Conservation (phyloP, 441 rosid species). For the Populus hybrid region DNA sequence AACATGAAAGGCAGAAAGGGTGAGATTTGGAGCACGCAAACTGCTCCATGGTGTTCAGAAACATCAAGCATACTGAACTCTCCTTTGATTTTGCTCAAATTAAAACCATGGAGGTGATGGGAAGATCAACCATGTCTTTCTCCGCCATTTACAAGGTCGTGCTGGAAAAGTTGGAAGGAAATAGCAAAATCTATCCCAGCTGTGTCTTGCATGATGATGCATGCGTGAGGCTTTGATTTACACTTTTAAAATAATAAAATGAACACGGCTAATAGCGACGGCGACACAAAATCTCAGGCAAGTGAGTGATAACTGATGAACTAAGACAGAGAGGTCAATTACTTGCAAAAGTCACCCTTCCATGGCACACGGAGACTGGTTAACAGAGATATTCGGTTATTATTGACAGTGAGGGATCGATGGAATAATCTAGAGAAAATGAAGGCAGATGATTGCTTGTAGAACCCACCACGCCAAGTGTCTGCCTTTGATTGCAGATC, state of each 20-base stretch:
- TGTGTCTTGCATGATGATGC: background rate
- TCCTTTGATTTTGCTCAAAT: background rate
- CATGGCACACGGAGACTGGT: background rate
- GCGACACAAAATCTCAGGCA: background rate
- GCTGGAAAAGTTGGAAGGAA: background rate
- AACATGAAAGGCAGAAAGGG: too few species aligned
- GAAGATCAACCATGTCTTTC: background rate
- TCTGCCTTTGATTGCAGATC: background rate
- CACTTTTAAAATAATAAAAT: background rate
- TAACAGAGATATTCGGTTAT: too few species aligned
- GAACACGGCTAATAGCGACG: background rate
- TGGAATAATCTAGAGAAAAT: too few species aligned
- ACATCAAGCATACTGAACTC: too few species aligned
- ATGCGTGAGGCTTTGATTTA: background rate
- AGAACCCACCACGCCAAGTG: too few species aligned
- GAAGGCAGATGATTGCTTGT: too few species aligned
- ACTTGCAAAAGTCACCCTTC: background rate
- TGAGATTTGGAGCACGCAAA: too few species aligned
- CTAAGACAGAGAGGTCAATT: background rate
- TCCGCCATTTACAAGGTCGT: background rate
- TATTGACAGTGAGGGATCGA: too few species aligned
- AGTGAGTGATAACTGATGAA: background rate
- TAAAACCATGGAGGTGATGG: background rate
- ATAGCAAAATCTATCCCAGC: too few species aligned
- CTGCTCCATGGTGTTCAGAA: too few species aligned